Base-by-base conservation (phyloP, 352 stramenopile genomes). In the Peronosclerospora sorghi region DNA sequence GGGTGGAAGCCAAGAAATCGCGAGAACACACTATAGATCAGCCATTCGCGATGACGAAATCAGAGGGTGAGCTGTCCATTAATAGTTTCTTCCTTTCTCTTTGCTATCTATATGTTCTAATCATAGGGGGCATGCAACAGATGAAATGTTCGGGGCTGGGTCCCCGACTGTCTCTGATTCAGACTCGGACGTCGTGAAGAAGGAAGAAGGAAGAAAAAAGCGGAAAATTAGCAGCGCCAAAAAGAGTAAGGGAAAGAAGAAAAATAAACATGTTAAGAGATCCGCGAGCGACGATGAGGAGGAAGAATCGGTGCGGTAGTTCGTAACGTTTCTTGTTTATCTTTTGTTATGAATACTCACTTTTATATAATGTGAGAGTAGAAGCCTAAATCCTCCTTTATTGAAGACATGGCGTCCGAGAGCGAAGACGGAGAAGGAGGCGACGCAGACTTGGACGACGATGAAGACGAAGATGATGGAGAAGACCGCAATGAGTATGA, bases 401-500 rank as follows among this genome's bases (percentile, higher is more conserved):
- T 94, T 38, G 79, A 94, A n/a, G 82, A 94, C 35, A 77, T 86
- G 53, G 82, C 82, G 23, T 94, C 82, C 0, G 82, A 94, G 42
- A 94, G 82, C 29, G 81, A 90, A 27, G 81, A 90, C 41, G 81
- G 58, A 20, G 69, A 61, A 45, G 54, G 51, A 17, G 48, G 36
- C 14, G 63, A 77, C 44, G 80, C 63, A 15, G 78, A 88, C 35
- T 69, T 86, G 14, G 73, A 75, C 3, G 71, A 86, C 15, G 73
- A 86, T 9, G 74, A 89, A 4, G 73, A 82, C 0, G 81, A 92
- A n/a, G 80, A 94, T 12, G 79, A 91, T 2, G 74, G 66, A 12
- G 81, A 87, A 50, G 81, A 86, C 48, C 82, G 79, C 51, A 89
- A 94, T 45, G 78, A 90, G 57, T 94, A 94, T 54, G 80, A 91